Conservation (phyloP, 2,329 filamentous ascomycete genomes). For the Grosmannia penicillata region DNA sequence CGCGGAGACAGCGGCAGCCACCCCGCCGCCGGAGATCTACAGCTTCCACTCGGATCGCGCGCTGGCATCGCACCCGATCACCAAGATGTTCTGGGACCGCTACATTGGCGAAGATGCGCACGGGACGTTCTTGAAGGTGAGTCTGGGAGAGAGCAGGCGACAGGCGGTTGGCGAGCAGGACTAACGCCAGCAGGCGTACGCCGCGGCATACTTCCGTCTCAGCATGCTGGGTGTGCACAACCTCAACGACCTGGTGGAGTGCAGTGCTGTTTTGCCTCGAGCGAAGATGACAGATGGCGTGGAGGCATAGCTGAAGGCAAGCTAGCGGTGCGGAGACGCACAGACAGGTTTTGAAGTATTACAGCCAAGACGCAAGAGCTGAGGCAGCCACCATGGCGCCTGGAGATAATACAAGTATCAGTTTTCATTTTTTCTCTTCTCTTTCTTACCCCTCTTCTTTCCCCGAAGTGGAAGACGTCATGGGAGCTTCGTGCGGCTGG, state of each 20-base stretch:
- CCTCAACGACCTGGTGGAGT: conserved; percentile 28
- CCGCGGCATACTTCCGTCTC: conserved; percentile 36
- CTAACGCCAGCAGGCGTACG: conserved; percentile 25
- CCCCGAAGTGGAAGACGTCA: too few species aligned
- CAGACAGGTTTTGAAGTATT: too few species aligned
- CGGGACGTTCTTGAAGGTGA: conserved; percentile 25
- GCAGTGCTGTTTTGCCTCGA: neutral
- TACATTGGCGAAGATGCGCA: conserved; percentile 22
- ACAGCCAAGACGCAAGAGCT: too few species aligned
- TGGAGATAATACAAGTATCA: too few species aligned
- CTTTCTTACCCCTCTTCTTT: too few species aligned
- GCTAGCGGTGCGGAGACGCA: neutral
- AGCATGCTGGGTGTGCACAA: conserved; percentile 40
- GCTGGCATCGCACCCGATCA: conserved; percentile 21
- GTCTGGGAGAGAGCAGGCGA: conserved; percentile 3
- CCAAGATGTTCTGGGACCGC: conserved; percentile 20
- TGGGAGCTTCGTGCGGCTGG: too few species aligned
- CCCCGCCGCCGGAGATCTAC: conserved; percentile 17
- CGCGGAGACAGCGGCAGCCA: conserved; percentile 19
- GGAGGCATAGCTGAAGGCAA: neutral
- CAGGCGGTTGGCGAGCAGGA: neutral
- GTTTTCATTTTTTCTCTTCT: too few species aligned
- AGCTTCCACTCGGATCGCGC: conserved; percentile 26
- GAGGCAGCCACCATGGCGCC: too few species aligned
- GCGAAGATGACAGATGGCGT: neutral